Evolutionary conservation across 495 filamentous ascomycete genomes (phyloP).

Genomic region (Hypoxylon fragiforme): DNA sequence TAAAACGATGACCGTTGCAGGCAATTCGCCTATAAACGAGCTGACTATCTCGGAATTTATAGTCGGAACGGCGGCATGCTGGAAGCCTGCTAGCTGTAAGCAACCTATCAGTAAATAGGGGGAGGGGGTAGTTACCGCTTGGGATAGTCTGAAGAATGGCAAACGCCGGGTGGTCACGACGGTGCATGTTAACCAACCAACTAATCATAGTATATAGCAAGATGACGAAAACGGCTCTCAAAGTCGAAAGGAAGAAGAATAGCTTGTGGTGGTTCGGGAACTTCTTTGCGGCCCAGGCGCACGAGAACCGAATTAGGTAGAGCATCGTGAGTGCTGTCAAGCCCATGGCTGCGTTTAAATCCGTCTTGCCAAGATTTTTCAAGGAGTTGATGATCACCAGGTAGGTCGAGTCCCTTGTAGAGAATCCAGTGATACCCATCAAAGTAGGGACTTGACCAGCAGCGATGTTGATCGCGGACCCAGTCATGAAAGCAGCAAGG

Average conservation of each 20-base stretch:
- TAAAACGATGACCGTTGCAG: conserved; percentile 85
- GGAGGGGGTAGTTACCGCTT: conserved; percentile 55
- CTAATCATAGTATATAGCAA: conserved; percentile 92
- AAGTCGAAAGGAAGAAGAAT: conserved; percentile 86
- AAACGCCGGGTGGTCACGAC: conserved; percentile 58
- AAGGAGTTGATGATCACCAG: conserved; percentile 84
- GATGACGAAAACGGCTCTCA: conserved; percentile 91
- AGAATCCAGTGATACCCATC: conserved; percentile 81
- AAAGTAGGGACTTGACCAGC: conserved; percentile 83
- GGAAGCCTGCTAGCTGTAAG: conserved; percentile 61
- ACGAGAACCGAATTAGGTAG: conserved; percentile 75
- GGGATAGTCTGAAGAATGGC: conserved; percentile 77
- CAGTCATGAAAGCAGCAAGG: conserved; percentile 97
- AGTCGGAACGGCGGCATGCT: conserved; percentile 74
- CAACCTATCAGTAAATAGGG: background rate
- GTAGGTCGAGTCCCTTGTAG: conserved; percentile 79
- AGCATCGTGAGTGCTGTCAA: conserved; percentile 80
- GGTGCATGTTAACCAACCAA: conserved; percentile 72
- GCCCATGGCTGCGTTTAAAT: conserved; percentile 85
- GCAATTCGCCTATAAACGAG: conserved; percentile 65
- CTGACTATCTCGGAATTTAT: conserved; percentile 66
- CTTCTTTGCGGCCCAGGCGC: conserved; percentile 67
- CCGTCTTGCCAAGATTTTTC: conserved; percentile 68
- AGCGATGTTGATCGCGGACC: conserved; percentile 89
- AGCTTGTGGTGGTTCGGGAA: conserved; percentile 70